phyloP scores from a whole-genome alignment of 2,329 filamentous ascomycete genomes.

The Elsinoe necatrix region DNA sequence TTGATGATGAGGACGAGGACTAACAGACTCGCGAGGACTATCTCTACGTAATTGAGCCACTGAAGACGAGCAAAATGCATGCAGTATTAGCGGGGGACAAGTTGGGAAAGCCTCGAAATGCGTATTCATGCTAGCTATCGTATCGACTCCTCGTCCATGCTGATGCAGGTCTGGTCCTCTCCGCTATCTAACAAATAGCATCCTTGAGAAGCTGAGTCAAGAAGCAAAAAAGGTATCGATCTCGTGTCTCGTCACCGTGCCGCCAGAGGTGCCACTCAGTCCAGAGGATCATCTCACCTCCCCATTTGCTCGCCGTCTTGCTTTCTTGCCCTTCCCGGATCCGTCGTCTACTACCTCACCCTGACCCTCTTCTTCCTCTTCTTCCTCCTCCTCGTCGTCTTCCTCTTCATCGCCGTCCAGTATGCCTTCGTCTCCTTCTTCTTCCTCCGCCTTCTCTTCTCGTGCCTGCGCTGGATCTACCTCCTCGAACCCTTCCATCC shows the following conservation, averaged over 20 bases:
- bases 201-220: conserved; percentile 7
- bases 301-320: conserved; percentile 32
- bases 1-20: conserved; percentile 41
- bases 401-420: conserved; percentile 18
- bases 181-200: conserved; percentile 1
- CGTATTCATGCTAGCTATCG: conserved; percentile 8
- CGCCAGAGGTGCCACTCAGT: neutral
- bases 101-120: neutral
- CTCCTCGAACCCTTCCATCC: conserved; percentile 33
- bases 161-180: conserved; percentile 2
- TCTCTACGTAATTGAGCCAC: neutral
- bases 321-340: conserved; percentile 21
- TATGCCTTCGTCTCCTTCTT: conserved; percentile 17
- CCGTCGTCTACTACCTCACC: conserved; percentile 44
- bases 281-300: neutral
- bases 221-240: conserved; percentile 2
- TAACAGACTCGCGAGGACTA: neutral
- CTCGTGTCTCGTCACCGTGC: neutral
- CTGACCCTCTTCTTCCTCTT: conserved; percentile 42
- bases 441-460: conserved; percentile 16
- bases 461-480: conserved; percentile 17
- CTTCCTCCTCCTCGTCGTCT: conserved; percentile 14
- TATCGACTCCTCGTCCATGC: conserved; percentile 8
- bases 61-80: neutral
- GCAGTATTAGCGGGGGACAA: neutral